A percentile compares a stretch with the other conserved stretches of the same genome.
phyloP scores from a whole-genome alignment of 1,284 basidiomycete species.

The Moesziomyces antarcticus region DNA sequence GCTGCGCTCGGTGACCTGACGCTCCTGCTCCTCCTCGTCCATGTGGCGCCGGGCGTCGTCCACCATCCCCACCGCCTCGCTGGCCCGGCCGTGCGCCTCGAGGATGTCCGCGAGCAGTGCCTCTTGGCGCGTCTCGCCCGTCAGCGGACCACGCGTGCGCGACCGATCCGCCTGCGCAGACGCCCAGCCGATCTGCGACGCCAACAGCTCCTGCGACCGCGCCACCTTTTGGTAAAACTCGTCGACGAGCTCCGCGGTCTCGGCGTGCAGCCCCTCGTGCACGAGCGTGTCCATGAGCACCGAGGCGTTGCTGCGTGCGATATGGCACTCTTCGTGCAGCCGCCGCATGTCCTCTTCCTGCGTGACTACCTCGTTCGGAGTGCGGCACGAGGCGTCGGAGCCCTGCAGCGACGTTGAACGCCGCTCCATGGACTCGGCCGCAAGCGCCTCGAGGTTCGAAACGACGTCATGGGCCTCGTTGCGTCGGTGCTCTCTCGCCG shows the following conservation, averaged over 20 bases:
- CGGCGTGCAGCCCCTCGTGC: constrained; percentile 26
- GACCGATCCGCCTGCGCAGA: constrained; percentile 47
- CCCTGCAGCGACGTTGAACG: constrained; percentile 10
- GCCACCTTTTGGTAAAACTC: constrained; percentile 50
- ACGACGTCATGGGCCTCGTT: constrained; percentile 10
- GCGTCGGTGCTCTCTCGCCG: no score
- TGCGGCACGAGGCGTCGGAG: not conserved
- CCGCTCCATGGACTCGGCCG: constrained; percentile 19
- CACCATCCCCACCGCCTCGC: constrained; percentile 30
- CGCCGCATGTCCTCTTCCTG: constrained; percentile 48
- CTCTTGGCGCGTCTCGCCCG: constrained; percentile 43
- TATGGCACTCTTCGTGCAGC: constrained; percentile 57
- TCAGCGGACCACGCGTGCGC: not conserved
- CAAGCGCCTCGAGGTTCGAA: constrained; percentile 27
- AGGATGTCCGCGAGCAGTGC: constrained; percentile 51
- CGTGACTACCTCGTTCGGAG: constrained; percentile 10
- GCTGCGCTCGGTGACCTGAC: constrained; percentile 46
- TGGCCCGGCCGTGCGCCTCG: constrained; percentile 47
- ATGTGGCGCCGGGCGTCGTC: constrained; percentile 37
- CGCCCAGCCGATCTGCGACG: constrained; percentile 55
- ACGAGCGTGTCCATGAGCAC: constrained; percentile 50
- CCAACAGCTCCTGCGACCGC: constrained; percentile 44
- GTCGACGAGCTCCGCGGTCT: constrained; percentile 22
- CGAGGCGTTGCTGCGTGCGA: constrained; percentile 47
- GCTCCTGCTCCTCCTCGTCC: constrained; percentile 52